These are phyloP conservation scores for Fusarium abutilonis DNA, from an alignment of 2,329 filamentous ascomycete genomes.

Conservation along the genomic window DNA sequence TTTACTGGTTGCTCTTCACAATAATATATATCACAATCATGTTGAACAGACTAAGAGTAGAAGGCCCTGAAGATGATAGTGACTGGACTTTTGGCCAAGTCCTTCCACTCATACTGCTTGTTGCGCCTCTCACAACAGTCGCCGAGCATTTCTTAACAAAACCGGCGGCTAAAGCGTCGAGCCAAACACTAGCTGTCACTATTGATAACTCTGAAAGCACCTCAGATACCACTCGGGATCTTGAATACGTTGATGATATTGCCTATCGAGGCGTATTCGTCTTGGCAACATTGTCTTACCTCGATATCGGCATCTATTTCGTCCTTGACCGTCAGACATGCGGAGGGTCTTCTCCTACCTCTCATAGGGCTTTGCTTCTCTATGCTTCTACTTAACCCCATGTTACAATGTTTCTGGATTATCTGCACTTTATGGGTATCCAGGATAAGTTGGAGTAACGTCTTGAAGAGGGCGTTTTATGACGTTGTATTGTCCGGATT, in stretches of 20 bases:
- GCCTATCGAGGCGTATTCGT: neutral
- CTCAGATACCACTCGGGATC: neutral
- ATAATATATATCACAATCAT: neutral
- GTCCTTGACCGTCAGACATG: neutral
- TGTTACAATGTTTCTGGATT: neutral
- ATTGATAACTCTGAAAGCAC: neutral
- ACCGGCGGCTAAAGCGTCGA: neutral
- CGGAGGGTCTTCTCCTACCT: neutral
- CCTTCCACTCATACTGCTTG: neutral
- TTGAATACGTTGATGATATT: neutral
- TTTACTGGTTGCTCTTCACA: slow-evolving; percentile 1
- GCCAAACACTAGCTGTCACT: no score
- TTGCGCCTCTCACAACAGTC: neutral
- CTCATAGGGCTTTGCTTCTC: neutral
- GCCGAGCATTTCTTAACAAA: neutral
- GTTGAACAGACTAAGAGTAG: neutral
- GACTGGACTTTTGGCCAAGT: slow-evolving; percentile 16
- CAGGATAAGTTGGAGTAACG: neutral
- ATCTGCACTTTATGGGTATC: neutral
- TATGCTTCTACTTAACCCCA: neutral
- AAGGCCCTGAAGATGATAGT: neutral
- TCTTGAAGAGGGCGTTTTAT: neutral
- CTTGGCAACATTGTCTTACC: neutral
- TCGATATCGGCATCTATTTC: neutral
- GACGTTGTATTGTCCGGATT: neutral